These are phyloP conservation scores for Starmerella davenportii DNA, from an alignment of 805 yeast species.

Conservation along the genomic window DNA sequence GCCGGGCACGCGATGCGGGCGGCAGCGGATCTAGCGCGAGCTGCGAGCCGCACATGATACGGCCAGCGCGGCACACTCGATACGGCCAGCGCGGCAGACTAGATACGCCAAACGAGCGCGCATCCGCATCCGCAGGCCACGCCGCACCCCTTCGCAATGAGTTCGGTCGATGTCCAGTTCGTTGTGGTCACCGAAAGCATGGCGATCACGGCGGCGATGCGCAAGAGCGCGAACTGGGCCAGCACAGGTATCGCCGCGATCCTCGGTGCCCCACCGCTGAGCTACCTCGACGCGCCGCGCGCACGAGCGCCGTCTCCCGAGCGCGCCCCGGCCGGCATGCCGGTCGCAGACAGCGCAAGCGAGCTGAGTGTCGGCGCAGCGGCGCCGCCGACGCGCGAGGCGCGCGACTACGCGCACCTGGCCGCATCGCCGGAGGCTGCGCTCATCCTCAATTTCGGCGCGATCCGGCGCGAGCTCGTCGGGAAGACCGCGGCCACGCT, in stretches of 20 bases:
- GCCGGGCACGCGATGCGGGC: too few species aligned
- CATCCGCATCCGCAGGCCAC: too few species aligned
- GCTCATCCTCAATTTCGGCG: constrained; percentile 59
- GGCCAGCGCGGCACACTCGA: too few species aligned
- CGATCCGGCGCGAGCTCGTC: constrained; percentile 51
- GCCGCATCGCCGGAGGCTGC: constrained; percentile 34
- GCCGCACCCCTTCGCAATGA: too few species aligned
- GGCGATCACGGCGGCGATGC: constrained; percentile 70
- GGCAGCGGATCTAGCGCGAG: too few species aligned
- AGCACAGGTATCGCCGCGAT: constrained; percentile 74
- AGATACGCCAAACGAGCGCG: too few species aligned
- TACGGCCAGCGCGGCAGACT: too few species aligned
- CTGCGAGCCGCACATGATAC: too few species aligned
- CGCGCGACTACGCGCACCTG: not conserved
- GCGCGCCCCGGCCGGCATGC: not conserved
- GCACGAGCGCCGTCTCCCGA: not conserved
- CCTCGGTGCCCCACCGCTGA: constrained; percentile 37
- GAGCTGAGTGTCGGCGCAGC: not conserved
- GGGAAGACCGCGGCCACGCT: constrained; percentile 34
- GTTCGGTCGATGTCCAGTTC: constrained; percentile 26
- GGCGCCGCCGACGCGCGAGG: not conserved
- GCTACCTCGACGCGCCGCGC: not conserved
- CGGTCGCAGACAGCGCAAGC: not conserved
- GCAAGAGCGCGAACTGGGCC: constrained; percentile 62
- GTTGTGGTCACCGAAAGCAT: constrained; percentile 80